phyloP scores from a whole-genome alignment of 2,329 filamentous ascomycete species.

The Trichoderma sp. region DNA sequence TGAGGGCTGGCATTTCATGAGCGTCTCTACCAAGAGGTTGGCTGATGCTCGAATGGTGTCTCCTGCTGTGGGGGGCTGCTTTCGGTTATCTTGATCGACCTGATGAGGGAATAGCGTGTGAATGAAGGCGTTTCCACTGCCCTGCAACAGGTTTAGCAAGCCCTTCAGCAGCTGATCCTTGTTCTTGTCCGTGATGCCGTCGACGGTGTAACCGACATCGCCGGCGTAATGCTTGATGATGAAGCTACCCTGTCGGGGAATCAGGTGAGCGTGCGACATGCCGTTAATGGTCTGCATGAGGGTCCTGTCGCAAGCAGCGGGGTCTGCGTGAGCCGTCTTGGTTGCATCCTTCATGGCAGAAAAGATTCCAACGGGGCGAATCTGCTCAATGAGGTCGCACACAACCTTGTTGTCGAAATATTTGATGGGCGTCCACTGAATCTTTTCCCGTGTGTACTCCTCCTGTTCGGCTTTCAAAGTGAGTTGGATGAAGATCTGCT shows the following conservation, averaged over 20 bases:
- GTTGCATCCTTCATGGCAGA: conserved; percentile 97
- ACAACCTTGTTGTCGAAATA: conserved; percentile 99
- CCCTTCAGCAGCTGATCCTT: conserved; percentile 97
- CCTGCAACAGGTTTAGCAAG: conserved; percentile 80
- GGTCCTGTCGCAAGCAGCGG: conserved; percentile 88
- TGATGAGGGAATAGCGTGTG: conserved; percentile 88
- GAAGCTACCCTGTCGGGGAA: conserved; percentile 90
- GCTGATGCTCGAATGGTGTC: conserved; percentile 95
- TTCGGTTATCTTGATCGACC: conserved; percentile 93
- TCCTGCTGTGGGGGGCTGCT: conserved; percentile 89
- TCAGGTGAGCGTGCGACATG: conserved; percentile 88
- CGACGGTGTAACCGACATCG: conserved; percentile 90
- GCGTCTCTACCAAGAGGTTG: conserved; percentile 88
- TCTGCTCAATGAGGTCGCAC: conserved; percentile 93
- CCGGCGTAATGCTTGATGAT: conserved; percentile 99
- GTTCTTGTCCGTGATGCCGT: conserved; percentile 99
- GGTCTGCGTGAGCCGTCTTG: conserved; percentile 96
- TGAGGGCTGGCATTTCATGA: conserved; percentile 96
- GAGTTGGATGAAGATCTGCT: conserved; percentile 98
- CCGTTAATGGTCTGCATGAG: conserved; percentile 93
- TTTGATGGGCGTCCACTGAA: conserved; percentile 98
- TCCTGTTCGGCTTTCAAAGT: conserved; percentile 97
- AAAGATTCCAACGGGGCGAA: conserved; percentile 87
- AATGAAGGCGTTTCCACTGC: conserved; percentile 82
- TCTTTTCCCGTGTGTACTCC: conserved; percentile 93